Evolutionary conservation across 495 filamentous ascomycete species (phyloP).

Genomic region (Podospora conica): DNA sequence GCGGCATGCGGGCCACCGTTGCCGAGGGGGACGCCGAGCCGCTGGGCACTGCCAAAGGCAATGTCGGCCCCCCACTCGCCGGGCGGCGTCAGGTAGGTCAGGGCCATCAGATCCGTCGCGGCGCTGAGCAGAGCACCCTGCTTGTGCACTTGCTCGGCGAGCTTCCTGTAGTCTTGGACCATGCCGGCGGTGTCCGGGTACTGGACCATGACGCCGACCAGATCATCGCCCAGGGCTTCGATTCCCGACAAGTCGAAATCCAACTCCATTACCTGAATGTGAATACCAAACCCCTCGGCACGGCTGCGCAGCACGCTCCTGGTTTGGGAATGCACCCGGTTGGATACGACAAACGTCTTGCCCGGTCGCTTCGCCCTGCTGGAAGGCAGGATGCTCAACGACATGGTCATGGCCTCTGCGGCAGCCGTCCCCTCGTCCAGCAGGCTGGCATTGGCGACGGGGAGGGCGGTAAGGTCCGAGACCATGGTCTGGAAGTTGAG

Average conservation of each 20-base stretch:
- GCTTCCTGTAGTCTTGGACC: constrained; percentile 63
- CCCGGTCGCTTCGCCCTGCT: constrained; percentile 66
- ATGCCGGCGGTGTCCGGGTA: constrained; percentile 90
- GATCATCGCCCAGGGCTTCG: constrained; percentile 68
- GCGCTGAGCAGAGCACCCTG: constrained; percentile 79
- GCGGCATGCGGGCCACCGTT: constrained; percentile 95
- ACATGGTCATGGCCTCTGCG: constrained; percentile 96
- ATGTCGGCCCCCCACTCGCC: constrained; percentile 97
- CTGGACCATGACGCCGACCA: constrained; percentile 89
- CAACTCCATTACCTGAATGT: constrained; percentile 64
- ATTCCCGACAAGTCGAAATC: constrained; percentile 55
- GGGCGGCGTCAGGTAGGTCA: constrained; percentile 85
- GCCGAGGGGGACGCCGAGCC: constrained; percentile 90
- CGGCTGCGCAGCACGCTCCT: constrained; percentile 78
- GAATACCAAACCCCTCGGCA: constrained; percentile 91
- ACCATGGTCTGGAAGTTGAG: constrained; percentile 97
- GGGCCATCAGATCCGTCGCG: constrained; percentile 83
- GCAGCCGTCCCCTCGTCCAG: constrained; percentile 93
- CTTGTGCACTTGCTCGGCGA: constrained; percentile 73
- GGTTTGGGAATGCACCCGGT: constrained; percentile 83
- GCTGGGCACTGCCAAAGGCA: constrained; percentile 92
- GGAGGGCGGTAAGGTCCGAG: constrained; percentile 79
- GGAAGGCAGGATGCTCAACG: constrained; percentile 66
- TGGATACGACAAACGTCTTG: constrained; percentile 80
- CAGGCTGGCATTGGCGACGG: constrained; percentile 90